Conservation (phyloP, 2,329 filamentous ascomycete genomes). For the Xylaria sp. region DNA sequence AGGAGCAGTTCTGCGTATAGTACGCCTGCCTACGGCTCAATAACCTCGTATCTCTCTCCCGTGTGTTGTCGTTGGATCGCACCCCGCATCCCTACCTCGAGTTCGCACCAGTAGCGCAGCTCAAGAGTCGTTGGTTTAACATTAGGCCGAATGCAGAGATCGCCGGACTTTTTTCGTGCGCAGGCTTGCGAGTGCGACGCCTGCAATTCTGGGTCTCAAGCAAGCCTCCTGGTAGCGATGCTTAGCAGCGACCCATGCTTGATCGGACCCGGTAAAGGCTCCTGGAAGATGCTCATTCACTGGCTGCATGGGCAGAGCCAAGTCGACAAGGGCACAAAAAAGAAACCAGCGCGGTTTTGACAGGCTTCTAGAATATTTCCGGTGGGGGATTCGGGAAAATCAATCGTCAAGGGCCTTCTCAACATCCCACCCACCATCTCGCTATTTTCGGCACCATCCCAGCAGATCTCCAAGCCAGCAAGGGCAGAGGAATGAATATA, state of each 20-base stretch:
- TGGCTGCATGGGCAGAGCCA: slow-evolving; percentile 5
- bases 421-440: slow-evolving; percentile 35
- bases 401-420: slow-evolving; percentile 22
- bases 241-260: slow-evolving; percentile 21
- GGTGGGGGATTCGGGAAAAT: slow-evolving; percentile 29
- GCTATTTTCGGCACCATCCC: slow-evolving; percentile 44
- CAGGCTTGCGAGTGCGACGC: slow-evolving; percentile 20
- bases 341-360: slow-evolving; percentile 20
- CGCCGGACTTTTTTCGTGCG: slow-evolving; percentile 15
- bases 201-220: slow-evolving; percentile 9
- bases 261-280: slow-evolving; percentile 13
- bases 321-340: slow-evolving; percentile 27
- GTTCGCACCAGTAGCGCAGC: slow-evolving; percentile 28
- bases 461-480: slow-evolving; percentile 46
- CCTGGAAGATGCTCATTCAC: background rate
- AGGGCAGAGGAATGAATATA: slow-evolving; percentile 37
- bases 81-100: slow-evolving; percentile 29
- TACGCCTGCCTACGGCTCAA: slow-evolving; percentile 20
- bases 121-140: slow-evolving; percentile 26
- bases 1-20: slow-evolving; percentile 16
- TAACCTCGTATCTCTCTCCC: slow-evolving; percentile 34
- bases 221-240: background rate
- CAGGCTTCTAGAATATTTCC: slow-evolving; percentile 41
- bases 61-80: slow-evolving; percentile 29
- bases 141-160: slow-evolving; percentile 30